Evolutionary conservation across 768 basidiomycete genomes (phyloP).

Genomic region (Flagelloscypha sp.): DNA sequence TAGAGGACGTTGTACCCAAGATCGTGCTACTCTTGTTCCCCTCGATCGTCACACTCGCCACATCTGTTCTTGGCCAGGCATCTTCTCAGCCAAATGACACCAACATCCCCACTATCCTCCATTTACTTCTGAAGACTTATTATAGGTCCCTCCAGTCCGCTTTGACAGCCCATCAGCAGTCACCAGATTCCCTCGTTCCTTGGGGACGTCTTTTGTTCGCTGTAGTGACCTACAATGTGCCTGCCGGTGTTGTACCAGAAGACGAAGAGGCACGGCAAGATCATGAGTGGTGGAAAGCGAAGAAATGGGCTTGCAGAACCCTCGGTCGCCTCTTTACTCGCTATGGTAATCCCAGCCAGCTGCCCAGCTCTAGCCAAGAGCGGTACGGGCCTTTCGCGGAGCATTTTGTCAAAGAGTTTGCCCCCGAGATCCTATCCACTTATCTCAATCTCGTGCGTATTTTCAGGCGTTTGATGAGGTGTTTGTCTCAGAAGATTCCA

Average conservation of each 20-base stretch:
- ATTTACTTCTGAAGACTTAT: constrained; percentile 83
- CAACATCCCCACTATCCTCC: constrained; percentile 78
- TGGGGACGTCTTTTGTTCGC: constrained; percentile 83
- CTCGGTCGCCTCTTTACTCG: constrained; percentile 75
- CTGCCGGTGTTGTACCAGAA: constrained; percentile 54
- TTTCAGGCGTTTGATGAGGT: too few species aligned
- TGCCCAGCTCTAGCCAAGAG: constrained; percentile 61
- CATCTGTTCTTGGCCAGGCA: constrained; percentile 55
- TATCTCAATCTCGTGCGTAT: constrained; percentile 57
- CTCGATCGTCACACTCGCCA: constrained; percentile 65
- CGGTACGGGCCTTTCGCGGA: constrained; percentile 67
- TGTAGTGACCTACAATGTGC: constrained; percentile 66
- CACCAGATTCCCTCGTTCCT: constrained; percentile 65
- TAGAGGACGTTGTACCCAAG: constrained; percentile 35
- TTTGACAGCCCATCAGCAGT: constrained; percentile 68
- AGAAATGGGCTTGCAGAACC: constrained; percentile 88
- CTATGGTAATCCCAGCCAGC: constrained; percentile 79
- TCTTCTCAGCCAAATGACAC: constrained; percentile 58
- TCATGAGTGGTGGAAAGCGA: constrained; percentile 84
- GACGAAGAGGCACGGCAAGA: constrained; percentile 71
- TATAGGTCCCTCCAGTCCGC: constrained; percentile 72
- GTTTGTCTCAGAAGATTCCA: too few species aligned
- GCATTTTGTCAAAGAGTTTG: constrained; percentile 70
- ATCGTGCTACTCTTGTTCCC: constrained; percentile 65
- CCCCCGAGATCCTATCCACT: constrained; percentile 79